phyloP scores from a whole-genome alignment of 495 filamentous ascomycete genomes.

The Xylaria palmicola region DNA sequence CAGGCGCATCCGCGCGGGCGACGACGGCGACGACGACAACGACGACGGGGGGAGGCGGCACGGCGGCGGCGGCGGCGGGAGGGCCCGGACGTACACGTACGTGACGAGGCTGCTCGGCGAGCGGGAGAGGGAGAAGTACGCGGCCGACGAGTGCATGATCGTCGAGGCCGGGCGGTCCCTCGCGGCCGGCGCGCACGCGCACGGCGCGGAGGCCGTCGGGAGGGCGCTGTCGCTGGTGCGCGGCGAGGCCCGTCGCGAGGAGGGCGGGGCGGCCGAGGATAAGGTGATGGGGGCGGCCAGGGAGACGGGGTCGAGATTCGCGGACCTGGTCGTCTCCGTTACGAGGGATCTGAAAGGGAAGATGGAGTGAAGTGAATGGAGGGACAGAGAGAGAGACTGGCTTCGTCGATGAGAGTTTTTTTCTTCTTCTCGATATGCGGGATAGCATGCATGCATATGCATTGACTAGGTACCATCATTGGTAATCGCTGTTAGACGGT shows the following conservation, averaged over 20 bases:
- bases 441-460: too few relatives aligned
- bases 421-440: too few relatives aligned
- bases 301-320: slow-evolving; percentile 25
- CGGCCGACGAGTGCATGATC: slow-evolving; percentile 29
- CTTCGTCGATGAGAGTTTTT: too few relatives aligned
- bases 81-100: slow-evolving; percentile 27
- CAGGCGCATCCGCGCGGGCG: slow-evolving; percentile 59
- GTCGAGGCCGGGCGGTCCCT: slow-evolving; percentile 25
- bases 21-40: slow-evolving; percentile 82
- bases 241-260: slow-evolving; percentile 11
- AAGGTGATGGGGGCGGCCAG: slow-evolving; percentile 18
- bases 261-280: neutral
- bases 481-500: too few relatives aligned
- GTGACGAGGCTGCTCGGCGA: slow-evolving; percentile 28
- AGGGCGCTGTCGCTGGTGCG: slow-evolving; percentile 12
- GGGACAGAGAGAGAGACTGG: neutral
- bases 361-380: neutral
- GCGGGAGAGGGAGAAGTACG: slow-evolving; percentile 28
- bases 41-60: slow-evolving; percentile 78
- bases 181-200: slow-evolving; percentile 7
- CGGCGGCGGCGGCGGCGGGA: slow-evolving; percentile 47
- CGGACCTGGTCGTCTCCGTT: slow-evolving; percentile 22
- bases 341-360: slow-evolving; percentile 24
- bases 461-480: too few relatives aligned
- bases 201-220: slow-evolving; percentile 7